A percentile compares a stretch with the other conserved stretches of the same genome.
Conservation (phyloP, 345 rosid genomes). For the Linum tenue region DNA sequence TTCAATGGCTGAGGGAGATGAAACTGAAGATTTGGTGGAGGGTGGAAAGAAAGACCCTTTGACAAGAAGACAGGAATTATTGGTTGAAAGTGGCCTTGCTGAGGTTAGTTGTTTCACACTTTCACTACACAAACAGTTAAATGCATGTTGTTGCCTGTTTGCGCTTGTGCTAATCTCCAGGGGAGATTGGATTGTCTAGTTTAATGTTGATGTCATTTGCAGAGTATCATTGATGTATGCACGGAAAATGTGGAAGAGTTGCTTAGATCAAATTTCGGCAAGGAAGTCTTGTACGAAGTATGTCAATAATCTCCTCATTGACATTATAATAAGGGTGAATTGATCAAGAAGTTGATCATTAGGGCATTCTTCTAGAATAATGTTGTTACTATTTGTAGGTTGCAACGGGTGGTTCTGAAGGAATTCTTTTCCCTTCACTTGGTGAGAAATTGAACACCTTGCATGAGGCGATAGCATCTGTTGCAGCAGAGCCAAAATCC, state of each 20-base stretch:
- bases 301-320: conserved; percentile 3
- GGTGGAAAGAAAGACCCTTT: conserved; percentile 71
- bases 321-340: background rate
- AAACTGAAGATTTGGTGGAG: conserved; percentile 22
- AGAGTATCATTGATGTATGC: conserved; percentile 62
- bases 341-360: background rate
- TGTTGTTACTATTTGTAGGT: conserved; percentile 32
- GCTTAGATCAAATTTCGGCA: conserved; percentile 64
- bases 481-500: conserved; percentile 51
- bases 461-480: conserved; percentile 55
- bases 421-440: conserved; percentile 48
- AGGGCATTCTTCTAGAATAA: background rate
- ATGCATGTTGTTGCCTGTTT: background rate
- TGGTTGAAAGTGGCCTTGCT: conserved; percentile 76
- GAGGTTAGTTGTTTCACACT: conserved; percentile 44
- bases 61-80: conserved; percentile 69
- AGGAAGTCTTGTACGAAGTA: conserved; percentile 78
- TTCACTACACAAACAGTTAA: background rate
- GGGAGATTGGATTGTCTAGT: background rate
- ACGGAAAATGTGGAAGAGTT: conserved; percentile 56
- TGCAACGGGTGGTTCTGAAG: conserved; percentile 56
- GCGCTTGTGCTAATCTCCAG: background rate
- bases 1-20: conserved; percentile 16
- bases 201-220: conserved; percentile 25
- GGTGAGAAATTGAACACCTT: conserved; percentile 50